Base-by-base conservation (phyloP, 441 rosid genomes). In the Flueggea neowawraea region DNA sequence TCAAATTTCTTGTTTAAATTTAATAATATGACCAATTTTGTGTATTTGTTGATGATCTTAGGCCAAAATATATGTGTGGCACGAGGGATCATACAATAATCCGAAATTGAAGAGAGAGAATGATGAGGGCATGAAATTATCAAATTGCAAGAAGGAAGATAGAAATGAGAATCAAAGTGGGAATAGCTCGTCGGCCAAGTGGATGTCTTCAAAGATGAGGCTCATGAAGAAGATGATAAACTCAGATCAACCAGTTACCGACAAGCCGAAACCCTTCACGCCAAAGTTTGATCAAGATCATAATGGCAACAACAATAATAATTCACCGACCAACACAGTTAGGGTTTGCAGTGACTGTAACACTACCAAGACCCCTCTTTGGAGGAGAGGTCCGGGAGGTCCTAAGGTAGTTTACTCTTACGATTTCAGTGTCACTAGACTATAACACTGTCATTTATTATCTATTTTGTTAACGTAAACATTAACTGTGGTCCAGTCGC, bases 351-450 rank as follows among this genome's bases (percentile, higher is more conserved):
- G 96, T 52, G 96, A 90, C 64, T 93, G 98, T 51, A 85, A 82
- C 85, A 90, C 97, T 6, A 90, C 96, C 17, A 93, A 90, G 75
- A 93, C 98, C 72, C 98, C 98, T 70, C 94, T 93, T 67, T 93
- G 98, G 98, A 84, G 98, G 68, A 88, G 97, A 61, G 98, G 98
- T 31, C 97, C 97, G 10, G 73, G 82, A 75, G 98, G 98, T 57
- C 98, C 98, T 58, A 93, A 90, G 98, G 98, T 90, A 82, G 5
- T 31, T 13, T 54, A 10, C 8, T 22, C 39, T 44, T 58, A 43
- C 2, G 12, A 33, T 22, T 13, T 0, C 16, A 43, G 52, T 16
- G 2, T 22, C 28, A 22, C 28, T 22, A 22, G 28, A 22, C 1
- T 22, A 22, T 22, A 22, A 22, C 28, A 2, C 17, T 13, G 50